Percentiles rank a stretch among this genome's conserved stretches.
Conservation (phyloP, 1,139 yeast genomes). For the Taphrina pruni region DNA sequence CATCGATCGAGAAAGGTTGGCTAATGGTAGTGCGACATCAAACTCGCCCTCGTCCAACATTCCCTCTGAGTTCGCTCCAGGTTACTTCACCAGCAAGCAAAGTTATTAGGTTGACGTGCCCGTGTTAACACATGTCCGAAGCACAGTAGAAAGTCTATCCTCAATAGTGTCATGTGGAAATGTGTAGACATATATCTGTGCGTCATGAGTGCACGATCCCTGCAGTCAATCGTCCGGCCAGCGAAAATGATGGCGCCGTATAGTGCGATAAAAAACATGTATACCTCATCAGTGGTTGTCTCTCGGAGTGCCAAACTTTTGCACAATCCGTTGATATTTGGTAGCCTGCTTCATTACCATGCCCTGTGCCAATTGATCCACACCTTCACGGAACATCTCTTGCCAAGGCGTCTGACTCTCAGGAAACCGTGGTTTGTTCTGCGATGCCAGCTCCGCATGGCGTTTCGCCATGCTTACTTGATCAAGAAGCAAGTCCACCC, state of each 20-base stretch:
- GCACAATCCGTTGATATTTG: constrained; percentile 48
- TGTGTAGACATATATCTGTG: no score
- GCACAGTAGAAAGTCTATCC: no score
- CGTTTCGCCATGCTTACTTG: constrained; percentile 44
- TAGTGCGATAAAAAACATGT: no score
- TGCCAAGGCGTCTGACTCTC: constrained; percentile 50
- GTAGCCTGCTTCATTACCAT: constrained; percentile 48
- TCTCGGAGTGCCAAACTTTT: constrained; percentile 45
- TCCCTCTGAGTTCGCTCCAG: not conserved
- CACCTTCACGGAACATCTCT: constrained; percentile 48
- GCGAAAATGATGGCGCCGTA: no score
- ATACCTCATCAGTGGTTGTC: constrained; percentile 45
- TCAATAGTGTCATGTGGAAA: no score
- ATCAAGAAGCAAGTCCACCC: constrained; percentile 45
- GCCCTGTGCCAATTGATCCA: constrained; percentile 47
- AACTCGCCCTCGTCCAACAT: not conserved
- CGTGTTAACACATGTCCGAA: no score
- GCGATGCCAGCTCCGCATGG: constrained; percentile 34
- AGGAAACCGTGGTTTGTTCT: constrained; percentile 44
- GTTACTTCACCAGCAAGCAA: constrained; percentile 9
- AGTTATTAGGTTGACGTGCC: not conserved
- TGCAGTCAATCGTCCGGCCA: no score
- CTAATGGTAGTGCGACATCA: not conserved
- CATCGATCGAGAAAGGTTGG: not conserved
- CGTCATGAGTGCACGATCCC: no score